A percentile compares a stretch with the other conserved stretches of the same genome.
phyloP scores from a whole-genome alignment of 1,284 basidiomycete species.

The Termitomyces sp. region DNA sequence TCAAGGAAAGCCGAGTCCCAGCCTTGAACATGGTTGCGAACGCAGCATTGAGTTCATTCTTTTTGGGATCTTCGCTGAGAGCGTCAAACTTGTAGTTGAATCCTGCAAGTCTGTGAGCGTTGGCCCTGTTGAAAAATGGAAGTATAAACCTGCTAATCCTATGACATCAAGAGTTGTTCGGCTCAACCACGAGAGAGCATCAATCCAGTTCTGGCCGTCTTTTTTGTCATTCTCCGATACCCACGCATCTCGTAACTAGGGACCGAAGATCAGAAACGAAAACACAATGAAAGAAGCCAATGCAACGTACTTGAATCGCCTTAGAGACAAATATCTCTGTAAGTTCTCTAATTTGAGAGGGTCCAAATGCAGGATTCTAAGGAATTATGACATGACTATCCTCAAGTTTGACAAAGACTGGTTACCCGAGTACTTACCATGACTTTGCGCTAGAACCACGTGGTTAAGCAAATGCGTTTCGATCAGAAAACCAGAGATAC shows the following conservation, averaged over 20 bases:
- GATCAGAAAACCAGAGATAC: neutral
- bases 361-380: slow-evolving; percentile 64
- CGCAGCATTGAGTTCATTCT: slow-evolving; percentile 45
- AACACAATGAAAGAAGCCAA: neutral
- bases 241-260: slow-evolving; percentile 45
- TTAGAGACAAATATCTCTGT: slow-evolving; percentile 53
- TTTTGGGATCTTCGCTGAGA: slow-evolving; percentile 28
- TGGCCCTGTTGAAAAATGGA: too few relatives aligned
- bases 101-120: slow-evolving; percentile 27
- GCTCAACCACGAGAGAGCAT: slow-evolving; percentile 52
- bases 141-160: slow-evolving; percentile 49
- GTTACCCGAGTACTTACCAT: slow-evolving; percentile 27
- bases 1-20: slow-evolving; percentile 19
- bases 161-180: slow-evolving; percentile 65
- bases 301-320: slow-evolving; percentile 37
- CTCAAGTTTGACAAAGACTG: slow-evolving; percentile 33
- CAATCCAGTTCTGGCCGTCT: slow-evolving; percentile 28
- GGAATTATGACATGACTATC: neutral
- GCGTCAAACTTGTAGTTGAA: slow-evolving; percentile 67
- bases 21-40: slow-evolving; percentile 39
- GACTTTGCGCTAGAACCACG: slow-evolving; percentile 29
- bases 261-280: neutral
- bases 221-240: slow-evolving; percentile 25
- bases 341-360: slow-evolving; percentile 48
- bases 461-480: neutral